These are phyloP conservation scores for Cercospora berteroae DNA, from an alignment of 2,329 filamentous ascomycete genomes.

Conservation along the genomic window DNA sequence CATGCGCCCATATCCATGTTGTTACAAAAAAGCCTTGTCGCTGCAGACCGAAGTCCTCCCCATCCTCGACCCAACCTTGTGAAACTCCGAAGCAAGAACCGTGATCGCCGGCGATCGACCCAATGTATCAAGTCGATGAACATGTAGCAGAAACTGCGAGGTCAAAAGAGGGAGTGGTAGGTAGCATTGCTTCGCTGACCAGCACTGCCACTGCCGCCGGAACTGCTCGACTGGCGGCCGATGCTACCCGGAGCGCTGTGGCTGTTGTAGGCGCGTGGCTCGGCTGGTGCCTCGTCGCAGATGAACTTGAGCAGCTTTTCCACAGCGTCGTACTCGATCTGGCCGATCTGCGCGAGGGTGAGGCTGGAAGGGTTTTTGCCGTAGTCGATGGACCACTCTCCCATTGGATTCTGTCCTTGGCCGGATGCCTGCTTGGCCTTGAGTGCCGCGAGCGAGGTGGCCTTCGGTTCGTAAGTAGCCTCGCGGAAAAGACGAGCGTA, in stretches of 20 bases:
- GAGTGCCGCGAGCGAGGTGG: conserved; percentile 21
- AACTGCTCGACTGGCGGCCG: conserved; percentile 2
- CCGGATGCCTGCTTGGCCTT: conserved; percentile 20
- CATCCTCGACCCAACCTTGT: background rate
- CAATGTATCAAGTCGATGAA: background rate
- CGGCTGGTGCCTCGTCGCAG: background rate
- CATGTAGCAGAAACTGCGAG: background rate
- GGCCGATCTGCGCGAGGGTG: conserved; percentile 29
- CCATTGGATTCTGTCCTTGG: conserved; percentile 27
- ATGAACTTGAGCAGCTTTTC: conserved; percentile 26
- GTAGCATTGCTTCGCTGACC: background rate
- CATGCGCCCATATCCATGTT: conserved; percentile 1
- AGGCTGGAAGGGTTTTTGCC: conserved; percentile 17
- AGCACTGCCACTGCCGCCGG: conserved; percentile 1
- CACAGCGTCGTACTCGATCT: conserved; percentile 30
- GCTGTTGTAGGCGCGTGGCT: background rate
- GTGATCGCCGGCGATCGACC: conserved; percentile 1
- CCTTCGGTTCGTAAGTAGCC: conserved; percentile 15
- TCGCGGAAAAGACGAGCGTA: conserved; percentile 31
- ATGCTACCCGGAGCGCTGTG: conserved; percentile 11
- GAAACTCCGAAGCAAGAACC: conserved; percentile 1
- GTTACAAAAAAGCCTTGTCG: background rate
- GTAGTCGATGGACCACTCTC: conserved; percentile 33
- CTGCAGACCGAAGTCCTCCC: background rate
- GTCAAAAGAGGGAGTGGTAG: conserved; percentile 1